phyloP scores from a whole-genome alignment of 176 grass and related monocot species.

The Leersia perrieri region DNA sequence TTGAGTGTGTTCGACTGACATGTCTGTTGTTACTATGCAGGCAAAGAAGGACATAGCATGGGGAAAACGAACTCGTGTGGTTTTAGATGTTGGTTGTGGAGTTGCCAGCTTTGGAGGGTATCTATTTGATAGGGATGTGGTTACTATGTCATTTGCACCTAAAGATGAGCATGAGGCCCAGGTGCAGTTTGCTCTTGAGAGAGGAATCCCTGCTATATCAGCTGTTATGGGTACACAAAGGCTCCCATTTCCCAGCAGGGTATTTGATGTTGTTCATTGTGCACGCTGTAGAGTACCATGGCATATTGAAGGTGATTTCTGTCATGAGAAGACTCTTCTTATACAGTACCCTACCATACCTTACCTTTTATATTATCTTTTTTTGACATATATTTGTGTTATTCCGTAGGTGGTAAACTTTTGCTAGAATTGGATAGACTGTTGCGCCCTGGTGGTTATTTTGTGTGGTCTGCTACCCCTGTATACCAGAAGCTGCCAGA shows the following conservation, averaged over 20 bases:
- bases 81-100: slow-evolving; percentile 86
- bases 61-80: slow-evolving; percentile 58
- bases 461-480: slow-evolving; percentile 91
- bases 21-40: slow-evolving; percentile 28
- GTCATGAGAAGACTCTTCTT: not conserved
- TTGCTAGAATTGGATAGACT: slow-evolving; percentile 75
- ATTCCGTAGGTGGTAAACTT: slow-evolving; percentile 66
- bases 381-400: slow-evolving; percentile 21
- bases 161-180: slow-evolving; percentile 95
- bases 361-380: slow-evolving; percentile 16
- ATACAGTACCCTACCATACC: not conserved
- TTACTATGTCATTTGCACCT: slow-evolving; percentile 86
- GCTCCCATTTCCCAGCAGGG: slow-evolving; percentile 71
- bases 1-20: not conserved
- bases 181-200: slow-evolving; percentile 91
- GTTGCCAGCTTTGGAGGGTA: slow-evolving; percentile 89
- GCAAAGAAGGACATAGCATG: slow-evolving; percentile 71
- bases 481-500: slow-evolving; percentile 67
- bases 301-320: slow-evolving; percentile 80
- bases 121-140: slow-evolving; percentile 69
- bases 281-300: slow-evolving; percentile 89
- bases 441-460: slow-evolving; percentile 79
- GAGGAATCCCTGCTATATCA: slow-evolving; percentile 92
- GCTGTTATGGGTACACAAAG: slow-evolving; percentile 92
- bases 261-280: slow-evolving; percentile 91